phyloP scores from a whole-genome alignment of 345 rosid species.

The Angophora floribunda region DNA sequence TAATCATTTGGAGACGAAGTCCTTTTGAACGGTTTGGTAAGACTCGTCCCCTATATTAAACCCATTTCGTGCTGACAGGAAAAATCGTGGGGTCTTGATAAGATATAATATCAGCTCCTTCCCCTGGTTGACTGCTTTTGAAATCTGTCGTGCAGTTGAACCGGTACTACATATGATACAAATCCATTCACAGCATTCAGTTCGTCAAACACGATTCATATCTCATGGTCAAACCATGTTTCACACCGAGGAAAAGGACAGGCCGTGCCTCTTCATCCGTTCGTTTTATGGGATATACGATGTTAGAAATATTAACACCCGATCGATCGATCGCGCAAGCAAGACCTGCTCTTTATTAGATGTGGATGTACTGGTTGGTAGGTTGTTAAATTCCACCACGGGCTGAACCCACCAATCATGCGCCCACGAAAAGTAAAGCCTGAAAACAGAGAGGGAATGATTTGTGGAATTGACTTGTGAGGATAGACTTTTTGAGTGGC shows the following conservation, averaged over 20 bases:
- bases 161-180: neutral
- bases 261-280: neutral
- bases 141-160: neutral
- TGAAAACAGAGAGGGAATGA: neutral
- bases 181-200: neutral
- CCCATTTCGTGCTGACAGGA: neutral
- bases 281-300: neutral
- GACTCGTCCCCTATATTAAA: neutral
- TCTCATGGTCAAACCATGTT: neutral
- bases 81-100: neutral
- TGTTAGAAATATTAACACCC: neutral
- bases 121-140: neutral
- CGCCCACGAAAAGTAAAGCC: neutral
- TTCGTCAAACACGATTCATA: neutral
- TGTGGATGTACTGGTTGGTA: neutral
- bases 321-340: neutral
- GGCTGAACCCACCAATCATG: neutral
- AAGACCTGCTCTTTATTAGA: neutral
- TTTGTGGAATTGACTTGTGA: neutral
- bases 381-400: neutral
- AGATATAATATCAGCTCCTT: neutral
- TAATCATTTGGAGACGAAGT: neutral
- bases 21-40: neutral
- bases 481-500: neutral
- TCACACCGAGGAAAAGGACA: neutral